Evolutionary conservation across 257 asterid species (phyloP).

Genomic region (Solanum boliviense): DNA sequence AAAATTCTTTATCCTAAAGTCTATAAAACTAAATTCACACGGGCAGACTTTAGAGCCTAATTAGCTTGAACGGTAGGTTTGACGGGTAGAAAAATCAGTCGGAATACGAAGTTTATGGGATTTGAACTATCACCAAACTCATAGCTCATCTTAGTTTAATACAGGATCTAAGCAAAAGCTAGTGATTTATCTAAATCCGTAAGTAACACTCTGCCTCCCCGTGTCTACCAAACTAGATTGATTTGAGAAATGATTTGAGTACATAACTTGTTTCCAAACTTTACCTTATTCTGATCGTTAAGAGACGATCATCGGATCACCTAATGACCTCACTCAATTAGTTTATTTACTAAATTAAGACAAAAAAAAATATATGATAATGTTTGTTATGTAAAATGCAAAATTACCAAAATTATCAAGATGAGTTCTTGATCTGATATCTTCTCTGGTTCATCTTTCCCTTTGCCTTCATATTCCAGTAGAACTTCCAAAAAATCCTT

Average conservation of each 20-base stretch:
- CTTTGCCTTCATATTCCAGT: conserved; percentile 27
- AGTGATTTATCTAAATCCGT: not conserved
- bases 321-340: not conserved
- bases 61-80: not conserved
- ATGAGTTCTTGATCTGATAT: conserved; percentile 34
- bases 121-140: not conserved
- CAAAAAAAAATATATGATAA: not conserved
- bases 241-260: not conserved
- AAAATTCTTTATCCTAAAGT: not conserved
- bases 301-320: not conserved
- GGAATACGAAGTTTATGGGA: not conserved
- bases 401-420: conserved; percentile 35
- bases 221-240: not conserved
- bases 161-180: not conserved
- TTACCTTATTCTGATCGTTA: not conserved
- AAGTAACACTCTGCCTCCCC: not conserved
- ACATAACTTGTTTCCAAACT: not conserved
- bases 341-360: not conserved
- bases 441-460: conserved; percentile 25
- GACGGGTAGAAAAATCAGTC: not conserved
- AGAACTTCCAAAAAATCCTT: conserved; percentile 47
- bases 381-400: not conserved
- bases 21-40: not conserved
- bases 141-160: not conserved
- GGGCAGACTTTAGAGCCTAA: too few relatives aligned